Conservation (phyloP, 257 asterid genomes). For the Catharanthus roseus region DNA sequence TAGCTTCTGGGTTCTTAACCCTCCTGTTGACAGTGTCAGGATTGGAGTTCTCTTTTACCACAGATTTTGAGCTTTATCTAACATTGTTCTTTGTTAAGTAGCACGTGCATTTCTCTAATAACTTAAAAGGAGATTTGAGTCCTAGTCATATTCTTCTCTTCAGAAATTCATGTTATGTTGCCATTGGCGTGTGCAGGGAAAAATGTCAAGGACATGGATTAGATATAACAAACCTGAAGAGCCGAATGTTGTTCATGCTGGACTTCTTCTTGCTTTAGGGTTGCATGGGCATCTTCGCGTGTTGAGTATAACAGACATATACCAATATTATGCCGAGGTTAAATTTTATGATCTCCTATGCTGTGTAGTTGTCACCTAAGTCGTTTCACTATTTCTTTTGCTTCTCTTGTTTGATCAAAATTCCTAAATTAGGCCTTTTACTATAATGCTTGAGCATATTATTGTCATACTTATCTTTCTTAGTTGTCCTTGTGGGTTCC, state of each 20-base stretch:
- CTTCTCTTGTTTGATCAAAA: background rate
- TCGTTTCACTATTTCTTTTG: slow-evolving; percentile 4
- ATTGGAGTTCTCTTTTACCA: background rate
- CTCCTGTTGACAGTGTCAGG: slow-evolving; percentile 7
- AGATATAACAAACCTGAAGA: slow-evolving; percentile 91
- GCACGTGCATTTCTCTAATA: background rate
- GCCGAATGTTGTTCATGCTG: slow-evolving; percentile 92
- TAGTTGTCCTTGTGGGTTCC: background rate
- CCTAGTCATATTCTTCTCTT: slow-evolving; percentile 2
- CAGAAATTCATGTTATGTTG: background rate
- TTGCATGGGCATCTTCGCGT: slow-evolving; percentile 92
- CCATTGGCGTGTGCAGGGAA: slow-evolving; percentile 54
- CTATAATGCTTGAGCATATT: background rate
- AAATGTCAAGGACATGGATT: slow-evolving; percentile 96
- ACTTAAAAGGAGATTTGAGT: background rate
- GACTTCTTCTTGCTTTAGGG: slow-evolving; percentile 95
- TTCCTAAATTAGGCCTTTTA: background rate
- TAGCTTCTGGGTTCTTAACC: slow-evolving; percentile 11
- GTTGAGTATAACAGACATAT: slow-evolving; percentile 71
- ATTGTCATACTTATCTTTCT: background rate
- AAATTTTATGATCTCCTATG: slow-evolving; percentile 5
- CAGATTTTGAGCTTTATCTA: background rate
- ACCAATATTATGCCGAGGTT: slow-evolving; percentile 82
- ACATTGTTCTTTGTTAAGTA: background rate
- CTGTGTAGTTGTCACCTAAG: background rate